Conservation (phyloP, 2,329 filamentous ascomycete genomes). For the Neocucurbitaria cava region DNA sequence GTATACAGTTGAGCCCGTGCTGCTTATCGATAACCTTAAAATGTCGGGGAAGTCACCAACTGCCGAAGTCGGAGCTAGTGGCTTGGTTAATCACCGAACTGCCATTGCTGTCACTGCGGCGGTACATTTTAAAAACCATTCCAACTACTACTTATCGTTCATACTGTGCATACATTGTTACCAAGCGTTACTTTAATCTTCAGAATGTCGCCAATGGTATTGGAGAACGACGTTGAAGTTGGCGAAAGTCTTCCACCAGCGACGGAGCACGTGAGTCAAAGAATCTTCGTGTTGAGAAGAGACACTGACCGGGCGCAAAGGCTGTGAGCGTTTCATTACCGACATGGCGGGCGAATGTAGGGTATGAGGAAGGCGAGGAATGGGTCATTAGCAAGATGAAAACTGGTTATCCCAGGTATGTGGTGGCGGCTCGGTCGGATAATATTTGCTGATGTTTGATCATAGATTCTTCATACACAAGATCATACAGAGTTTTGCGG, state of each 20-base stretch:
- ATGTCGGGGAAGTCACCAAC: conserved; percentile 21
- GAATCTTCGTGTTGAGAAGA: not conserved
- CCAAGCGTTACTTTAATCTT: conserved; percentile 3
- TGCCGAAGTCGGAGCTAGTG: conserved; percentile 44
- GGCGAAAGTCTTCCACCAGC: conserved; percentile 49
- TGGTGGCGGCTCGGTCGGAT: conserved; percentile 1
- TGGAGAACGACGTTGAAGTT: conserved; percentile 46
- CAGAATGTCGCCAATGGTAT: conserved; percentile 34
- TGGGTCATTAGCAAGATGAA: conserved; percentile 87
- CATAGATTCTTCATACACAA: conserved; percentile 89
- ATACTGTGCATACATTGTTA: conserved; percentile 7
- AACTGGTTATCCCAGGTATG: conserved; percentile 86
- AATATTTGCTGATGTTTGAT: conserved; percentile 12
- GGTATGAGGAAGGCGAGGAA: conserved; percentile 88
- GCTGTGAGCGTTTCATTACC: conserved; percentile 95
- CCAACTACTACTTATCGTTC: conserved; percentile 2
- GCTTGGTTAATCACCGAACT: conserved; percentile 14
- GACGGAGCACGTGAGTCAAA: conserved; percentile 50
- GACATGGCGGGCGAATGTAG: conserved; percentile 89
- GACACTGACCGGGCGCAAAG: conserved; percentile 55
- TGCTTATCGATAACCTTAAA: conserved; percentile 46
- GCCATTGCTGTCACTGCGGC: conserved; percentile 17
- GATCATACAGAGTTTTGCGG: conserved; percentile 75
- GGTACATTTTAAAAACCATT: conserved; percentile 8
- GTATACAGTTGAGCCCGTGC: conserved; percentile 20